Conservation (phyloP, 441 rosid genomes). For the Syzygium syzygioides region DNA sequence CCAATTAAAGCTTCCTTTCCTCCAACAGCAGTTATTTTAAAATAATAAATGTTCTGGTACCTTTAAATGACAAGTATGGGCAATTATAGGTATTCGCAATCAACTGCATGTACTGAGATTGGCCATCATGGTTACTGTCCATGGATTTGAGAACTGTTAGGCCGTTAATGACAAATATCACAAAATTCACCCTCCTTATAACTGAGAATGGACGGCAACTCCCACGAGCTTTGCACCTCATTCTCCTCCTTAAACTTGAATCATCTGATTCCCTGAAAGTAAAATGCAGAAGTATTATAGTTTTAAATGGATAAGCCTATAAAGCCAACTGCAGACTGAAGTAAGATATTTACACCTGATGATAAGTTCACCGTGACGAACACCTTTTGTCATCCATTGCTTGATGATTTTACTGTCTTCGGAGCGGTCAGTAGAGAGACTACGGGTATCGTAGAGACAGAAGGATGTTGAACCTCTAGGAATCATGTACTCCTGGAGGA, state of each 20-base stretch:
- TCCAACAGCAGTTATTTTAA: not conserved
- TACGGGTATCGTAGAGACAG: conserved; percentile 63
- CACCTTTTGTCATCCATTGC: conserved; percentile 59
- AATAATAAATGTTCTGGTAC: conserved; percentile 11
- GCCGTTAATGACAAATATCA: conserved; percentile 61
- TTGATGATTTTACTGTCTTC: conserved; percentile 40
- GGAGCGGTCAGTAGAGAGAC: conserved; percentile 30
- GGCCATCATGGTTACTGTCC: conserved; percentile 19
- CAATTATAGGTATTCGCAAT: conserved; percentile 36
- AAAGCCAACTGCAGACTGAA: not conserved
- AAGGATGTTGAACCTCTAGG: conserved; percentile 60
- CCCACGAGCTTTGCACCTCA: conserved; percentile 32
- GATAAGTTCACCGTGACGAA: conserved; percentile 48
- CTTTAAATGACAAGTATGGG: conserved; percentile 68
- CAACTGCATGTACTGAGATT: conserved; percentile 24
- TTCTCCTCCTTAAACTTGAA: conserved; percentile 29
- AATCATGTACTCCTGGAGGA: conserved; percentile 66
- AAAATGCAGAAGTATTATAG: conserved; percentile 8
- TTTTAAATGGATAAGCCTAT: not conserved
- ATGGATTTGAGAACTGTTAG: conserved; percentile 50
- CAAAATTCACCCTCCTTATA: conserved; percentile 53
- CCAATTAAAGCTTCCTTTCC: not conserved
- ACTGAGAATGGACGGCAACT: conserved; percentile 17
- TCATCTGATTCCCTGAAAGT: conserved; percentile 48
- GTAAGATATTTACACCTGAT: conserved; percentile 38